Conservation (phyloP, 1,284 basidiomycete genomes). For the Ustilago curta region DNA sequence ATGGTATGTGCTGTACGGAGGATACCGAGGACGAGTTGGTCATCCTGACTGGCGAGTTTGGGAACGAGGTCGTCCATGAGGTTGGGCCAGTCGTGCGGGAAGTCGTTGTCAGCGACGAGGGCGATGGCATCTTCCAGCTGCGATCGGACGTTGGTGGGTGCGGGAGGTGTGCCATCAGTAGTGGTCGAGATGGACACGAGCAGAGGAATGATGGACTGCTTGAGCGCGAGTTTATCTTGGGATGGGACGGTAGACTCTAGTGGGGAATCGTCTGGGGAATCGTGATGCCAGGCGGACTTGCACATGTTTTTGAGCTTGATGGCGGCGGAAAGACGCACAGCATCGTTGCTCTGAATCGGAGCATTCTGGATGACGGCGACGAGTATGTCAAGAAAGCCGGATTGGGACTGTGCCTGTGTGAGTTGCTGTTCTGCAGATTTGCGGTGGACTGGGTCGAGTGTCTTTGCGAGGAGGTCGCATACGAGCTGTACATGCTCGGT, state of each 20-base stretch:
- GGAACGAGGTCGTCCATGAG: slow-evolving; percentile 70
- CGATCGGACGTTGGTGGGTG: slow-evolving; percentile 55
- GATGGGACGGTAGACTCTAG: slow-evolving; percentile 14
- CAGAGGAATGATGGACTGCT: slow-evolving; percentile 80
- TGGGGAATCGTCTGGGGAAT: slow-evolving; percentile 48
- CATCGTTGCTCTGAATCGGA: slow-evolving; percentile 30
- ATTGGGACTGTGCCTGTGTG: slow-evolving; percentile 53
- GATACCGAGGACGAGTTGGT: slow-evolving; percentile 87
- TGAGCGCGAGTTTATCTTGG: slow-evolving; percentile 77
- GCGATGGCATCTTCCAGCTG: slow-evolving; percentile 66
- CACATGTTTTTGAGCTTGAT: slow-evolving; percentile 69
- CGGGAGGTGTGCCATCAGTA: slow-evolving; percentile 37
- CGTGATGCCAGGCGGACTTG: slow-evolving; percentile 63
- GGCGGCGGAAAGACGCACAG: slow-evolving; percentile 64
- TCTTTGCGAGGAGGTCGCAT: slow-evolving; percentile 59
- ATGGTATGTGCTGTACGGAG: slow-evolving; percentile 95
- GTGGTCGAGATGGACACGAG: slow-evolving; percentile 77
- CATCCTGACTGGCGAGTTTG: slow-evolving; percentile 81
- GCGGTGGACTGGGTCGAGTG: slow-evolving; percentile 59
- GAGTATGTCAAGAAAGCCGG: slow-evolving; percentile 61
- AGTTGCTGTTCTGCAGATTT: slow-evolving; percentile 62
- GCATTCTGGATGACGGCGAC: slow-evolving; percentile 60
- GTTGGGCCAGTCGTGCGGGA: slow-evolving; percentile 61
- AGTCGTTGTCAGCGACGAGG: slow-evolving; percentile 62
- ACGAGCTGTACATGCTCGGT: slow-evolving; percentile 59